Evolutionary conservation across 78 protist genomes (phyloP), one percentile per base, ranked within the genome.

Genomic region (Guillardia theta): DNA sequence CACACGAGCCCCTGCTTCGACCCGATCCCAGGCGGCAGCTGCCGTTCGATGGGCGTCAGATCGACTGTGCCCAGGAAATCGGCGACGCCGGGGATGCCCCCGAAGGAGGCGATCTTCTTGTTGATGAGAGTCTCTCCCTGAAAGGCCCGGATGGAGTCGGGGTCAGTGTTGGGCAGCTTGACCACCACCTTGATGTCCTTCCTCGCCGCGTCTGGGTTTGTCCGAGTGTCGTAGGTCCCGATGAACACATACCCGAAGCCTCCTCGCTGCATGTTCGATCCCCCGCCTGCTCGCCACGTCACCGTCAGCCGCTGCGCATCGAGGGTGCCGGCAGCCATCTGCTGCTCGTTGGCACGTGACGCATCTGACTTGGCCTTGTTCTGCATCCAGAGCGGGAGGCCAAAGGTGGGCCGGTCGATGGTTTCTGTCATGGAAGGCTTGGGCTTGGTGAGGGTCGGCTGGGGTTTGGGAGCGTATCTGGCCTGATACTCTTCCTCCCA

Each of bases 1-100:
- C 83, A 70, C 36, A 70, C 83, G 83, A 70, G 83, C 27, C 83
- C 83, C 83, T 70, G 83, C 27, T 70, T 70, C 46, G 46, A 36
- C 36, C 70, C 70, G 27, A 58, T 30, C 39, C 70, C 70, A 0
- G 70, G 70, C 27, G 70, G 70, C 39, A 58, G 70, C 39, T 30
- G 70, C 70, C 6, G 27, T 30, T 58, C 39, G 70, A 58, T 58
- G 27, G 70, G 70, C 70, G 70, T 27, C 27, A 58, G 70, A 30
- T 58, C 70, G 27, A 58, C 70, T 8, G 70, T 58, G 70, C 70
- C 70, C 70, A 70, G 83, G 83, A 70, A 70, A 43, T 70, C 83
- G 6, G 83, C 83, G 41, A 70, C 83, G 83, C 83, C 83, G 46
- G 33, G 33, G 41, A 70, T 36, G 83, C 83, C 83, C 9, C 83